Percentiles rank a stretch among this genome's conserved stretches.
Conservation (phyloP, 352 stramenopile species). For the Globisporangium middletonii region DNA sequence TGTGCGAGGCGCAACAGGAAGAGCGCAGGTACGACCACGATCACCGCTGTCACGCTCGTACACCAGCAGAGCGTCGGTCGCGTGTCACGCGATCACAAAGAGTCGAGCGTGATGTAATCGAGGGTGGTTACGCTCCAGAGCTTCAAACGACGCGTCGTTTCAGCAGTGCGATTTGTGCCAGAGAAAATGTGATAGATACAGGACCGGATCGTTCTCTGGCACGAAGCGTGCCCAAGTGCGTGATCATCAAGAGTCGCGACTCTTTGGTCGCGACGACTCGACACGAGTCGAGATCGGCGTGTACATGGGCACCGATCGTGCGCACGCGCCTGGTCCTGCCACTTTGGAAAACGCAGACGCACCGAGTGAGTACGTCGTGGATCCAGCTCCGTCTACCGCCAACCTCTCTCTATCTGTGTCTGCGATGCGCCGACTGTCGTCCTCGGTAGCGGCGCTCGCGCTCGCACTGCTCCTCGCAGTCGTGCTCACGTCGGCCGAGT, state of each 20-base stretch:
- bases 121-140: too few relatives aligned
- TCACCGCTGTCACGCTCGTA: too few relatives aligned
- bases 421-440: constrained; percentile 3
- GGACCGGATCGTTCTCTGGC: neutral
- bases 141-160: too few relatives aligned
- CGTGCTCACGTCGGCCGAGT: constrained; percentile 33
- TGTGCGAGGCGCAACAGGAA: neutral
- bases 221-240: neutral
- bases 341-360: constrained; percentile 10
- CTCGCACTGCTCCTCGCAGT: constrained; percentile 18
- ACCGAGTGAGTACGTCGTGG: neutral
- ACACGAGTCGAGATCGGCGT: too few relatives aligned
- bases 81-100: too few relatives aligned
- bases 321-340: neutral
- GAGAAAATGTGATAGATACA: neutral
- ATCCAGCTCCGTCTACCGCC: neutral
- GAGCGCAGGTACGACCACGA: too few relatives aligned
- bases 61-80: too few relatives aligned
- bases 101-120: too few relatives aligned
- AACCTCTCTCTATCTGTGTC: neutral
- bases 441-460: constrained; percentile 5
- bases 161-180: neutral
- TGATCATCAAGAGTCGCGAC: too few relatives aligned
- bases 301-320: neutral
- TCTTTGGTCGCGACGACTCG: too few relatives aligned